Conservation (phyloP, 192 early-diverging fungal species). For the Coemansia umbellata region DNA sequence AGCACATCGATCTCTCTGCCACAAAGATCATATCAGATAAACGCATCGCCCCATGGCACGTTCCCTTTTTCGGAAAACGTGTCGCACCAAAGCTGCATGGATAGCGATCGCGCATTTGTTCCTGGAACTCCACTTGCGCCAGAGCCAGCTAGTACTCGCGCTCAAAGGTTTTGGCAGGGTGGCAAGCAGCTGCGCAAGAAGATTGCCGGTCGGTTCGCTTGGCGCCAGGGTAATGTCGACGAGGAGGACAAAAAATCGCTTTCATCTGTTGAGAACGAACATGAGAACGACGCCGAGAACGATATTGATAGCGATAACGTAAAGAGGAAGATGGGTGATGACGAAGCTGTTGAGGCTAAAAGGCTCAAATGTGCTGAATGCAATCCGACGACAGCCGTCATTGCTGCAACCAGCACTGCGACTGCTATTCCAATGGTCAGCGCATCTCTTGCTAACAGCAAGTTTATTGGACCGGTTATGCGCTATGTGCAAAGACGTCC, state of each 20-base stretch:
- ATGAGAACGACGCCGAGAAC: too few relatives aligned
- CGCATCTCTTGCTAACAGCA: conserved; percentile 6
- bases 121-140: neutral
- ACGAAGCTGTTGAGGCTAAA: neutral
- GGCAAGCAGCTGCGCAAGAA: conserved; percentile 8
- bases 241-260: neutral
- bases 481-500: conserved; percentile 37
- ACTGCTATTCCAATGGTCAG: conserved; percentile 1
- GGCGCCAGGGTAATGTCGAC: neutral
- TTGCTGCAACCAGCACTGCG: neutral
- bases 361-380: conserved; percentile 2
- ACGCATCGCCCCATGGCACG: neutral
- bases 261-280: neutral
- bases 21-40: conserved; percentile 5
- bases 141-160: neutral
- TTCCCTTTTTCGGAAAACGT: neutral
- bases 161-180: neutral
- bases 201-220: conserved; percentile 7
- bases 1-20: neutral
- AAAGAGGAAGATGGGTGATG: neutral
- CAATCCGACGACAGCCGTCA: neutral
- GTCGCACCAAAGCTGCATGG: neutral
- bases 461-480: conserved; percentile 14
- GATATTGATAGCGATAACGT: neutral
- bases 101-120: conserved; percentile 4